Conservation (phyloP, 2,329 filamentous ascomycete species). For the Fusarium sp. region DNA sequence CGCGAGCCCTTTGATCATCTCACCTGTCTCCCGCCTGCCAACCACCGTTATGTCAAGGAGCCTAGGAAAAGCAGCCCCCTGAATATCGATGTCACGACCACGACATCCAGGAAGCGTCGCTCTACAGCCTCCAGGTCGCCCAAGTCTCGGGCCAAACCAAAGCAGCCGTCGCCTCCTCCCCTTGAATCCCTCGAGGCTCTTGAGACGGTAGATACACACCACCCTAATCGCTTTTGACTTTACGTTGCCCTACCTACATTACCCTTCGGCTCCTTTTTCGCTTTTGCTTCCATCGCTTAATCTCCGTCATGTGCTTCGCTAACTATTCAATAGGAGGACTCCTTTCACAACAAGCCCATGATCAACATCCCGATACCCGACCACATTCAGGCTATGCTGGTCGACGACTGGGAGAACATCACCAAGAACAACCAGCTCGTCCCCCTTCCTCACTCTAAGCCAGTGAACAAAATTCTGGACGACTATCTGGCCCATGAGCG, state of each 20-base stretch:
- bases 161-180: constrained; percentile 15
- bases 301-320: constrained; percentile 15
- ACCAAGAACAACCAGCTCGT: constrained; percentile 95
- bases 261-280: background rate
- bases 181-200: constrained; percentile 5
- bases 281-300: background rate
- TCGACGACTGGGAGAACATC: constrained; percentile 99
- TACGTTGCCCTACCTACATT: background rate
- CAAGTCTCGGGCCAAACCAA: constrained; percentile 19
- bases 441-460: constrained; percentile 80
- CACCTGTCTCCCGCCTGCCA: constrained; percentile 2
- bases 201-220: constrained; percentile 30
- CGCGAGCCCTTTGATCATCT: constrained; percentile 26
- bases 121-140: constrained; percentile 5
- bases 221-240: background rate
- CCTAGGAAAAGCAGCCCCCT: constrained; percentile 21
- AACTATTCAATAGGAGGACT: constrained; percentile 76
- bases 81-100: background rate
- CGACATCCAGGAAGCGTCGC: constrained; percentile 20
- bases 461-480: constrained; percentile 82
- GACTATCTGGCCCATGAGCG: constrained; percentile 82
- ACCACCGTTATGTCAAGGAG: constrained; percentile 24
- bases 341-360: constrained; percentile 84
- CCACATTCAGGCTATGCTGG: constrained; percentile 88
- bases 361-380: constrained; percentile 90